Evolutionary conservation across 1,139 yeast species (phyloP).

Genomic region (Scheffersomyces segobiensis): DNA sequence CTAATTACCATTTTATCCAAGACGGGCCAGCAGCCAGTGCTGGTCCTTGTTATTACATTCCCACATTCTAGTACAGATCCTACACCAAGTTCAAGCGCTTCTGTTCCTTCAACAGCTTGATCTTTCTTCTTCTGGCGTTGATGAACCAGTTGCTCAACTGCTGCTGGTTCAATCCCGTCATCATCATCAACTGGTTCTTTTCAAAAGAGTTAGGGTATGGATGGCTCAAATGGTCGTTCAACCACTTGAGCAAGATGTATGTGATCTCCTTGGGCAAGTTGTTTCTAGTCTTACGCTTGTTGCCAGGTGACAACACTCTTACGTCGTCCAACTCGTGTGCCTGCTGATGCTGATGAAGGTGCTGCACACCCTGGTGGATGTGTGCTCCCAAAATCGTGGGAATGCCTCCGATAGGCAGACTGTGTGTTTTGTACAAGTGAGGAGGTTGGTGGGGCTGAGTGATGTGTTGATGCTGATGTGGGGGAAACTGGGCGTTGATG

Average conservation of each 20-base stretch:
- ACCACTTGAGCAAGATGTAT: constrained; percentile 77
- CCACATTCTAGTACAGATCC: not conserved
- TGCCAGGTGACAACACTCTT: not conserved
- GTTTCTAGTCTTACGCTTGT: constrained; percentile 55
- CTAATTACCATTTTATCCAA: not conserved
- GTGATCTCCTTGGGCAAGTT: constrained; percentile 91
- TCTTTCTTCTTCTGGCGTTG: constrained; percentile 87
- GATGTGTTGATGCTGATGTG: not conserved
- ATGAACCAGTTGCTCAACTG: constrained; percentile 97
- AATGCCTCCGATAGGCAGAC: not conserved
- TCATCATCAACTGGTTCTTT: constrained; percentile 72
- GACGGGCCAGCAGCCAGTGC: not conserved
- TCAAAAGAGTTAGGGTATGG: constrained; percentile 95
- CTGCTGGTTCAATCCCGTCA: constrained; percentile 86
- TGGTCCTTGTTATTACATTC: not conserved
- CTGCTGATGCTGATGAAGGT: not conserved
- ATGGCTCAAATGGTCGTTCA: constrained; percentile 79
- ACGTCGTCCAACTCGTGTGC: not conserved
- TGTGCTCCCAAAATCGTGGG: not conserved
- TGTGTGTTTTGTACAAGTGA: not conserved
- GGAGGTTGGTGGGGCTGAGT: not conserved
- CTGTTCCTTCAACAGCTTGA: constrained; percentile 50
- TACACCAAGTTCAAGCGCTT: constrained; percentile 23
- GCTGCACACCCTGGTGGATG: not conserved
- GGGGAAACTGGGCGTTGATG: not conserved